These are phyloP conservation scores for Globisporangium parvum DNA, from an alignment of 352 stramenopile species.

Conservation along the genomic window DNA sequence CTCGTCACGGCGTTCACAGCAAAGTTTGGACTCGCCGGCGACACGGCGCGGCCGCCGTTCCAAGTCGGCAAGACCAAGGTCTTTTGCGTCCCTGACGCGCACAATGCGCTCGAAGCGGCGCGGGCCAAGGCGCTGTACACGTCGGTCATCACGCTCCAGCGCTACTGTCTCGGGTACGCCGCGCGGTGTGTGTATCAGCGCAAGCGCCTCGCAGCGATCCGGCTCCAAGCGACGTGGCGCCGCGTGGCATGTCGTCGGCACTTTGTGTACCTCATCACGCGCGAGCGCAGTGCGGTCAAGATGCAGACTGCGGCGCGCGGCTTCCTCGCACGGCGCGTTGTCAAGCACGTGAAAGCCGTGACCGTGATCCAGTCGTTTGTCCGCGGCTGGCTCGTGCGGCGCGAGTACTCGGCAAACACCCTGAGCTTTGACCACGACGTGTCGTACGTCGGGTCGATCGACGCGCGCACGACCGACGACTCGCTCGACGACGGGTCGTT, in stretches of 20 bases:
- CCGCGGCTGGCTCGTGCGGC: conserved; percentile 73
- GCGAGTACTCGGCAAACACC: conserved; percentile 71
- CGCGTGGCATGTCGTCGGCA: conserved; percentile 34
- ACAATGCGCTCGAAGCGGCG: conserved; percentile 57
- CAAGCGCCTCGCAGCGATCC: conserved; percentile 36
- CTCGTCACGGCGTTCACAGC: conserved; percentile 39
- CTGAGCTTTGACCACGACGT: conserved; percentile 75
- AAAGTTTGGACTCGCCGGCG: conserved; percentile 28
- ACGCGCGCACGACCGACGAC: conserved; percentile 42
- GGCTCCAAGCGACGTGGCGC: conserved; percentile 52
- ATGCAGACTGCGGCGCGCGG: conserved; percentile 50
- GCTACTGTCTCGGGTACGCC: conserved; percentile 66
- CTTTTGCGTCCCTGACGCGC: conserved; percentile 63
- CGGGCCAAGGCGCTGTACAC: conserved; percentile 62
- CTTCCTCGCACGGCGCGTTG: conserved; percentile 29
- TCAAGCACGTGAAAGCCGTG: conserved; percentile 37
- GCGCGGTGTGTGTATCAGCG: conserved; percentile 41
- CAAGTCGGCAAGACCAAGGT: conserved; percentile 83
- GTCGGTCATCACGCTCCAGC: conserved; percentile 66
- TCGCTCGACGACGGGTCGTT: conserved; percentile 44
- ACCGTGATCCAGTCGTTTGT: conserved; percentile 77
- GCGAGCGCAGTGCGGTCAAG: conserved; percentile 36
- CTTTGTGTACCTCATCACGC: conserved; percentile 31
- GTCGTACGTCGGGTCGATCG: conserved; percentile 65
- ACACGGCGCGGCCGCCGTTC: conserved; percentile 54